Evolutionary conservation across 495 filamentous ascomycete genomes (phyloP), one percentile per base, ranked within the genome.

Genomic region (Aspergillus sclerotioniger): DNA sequence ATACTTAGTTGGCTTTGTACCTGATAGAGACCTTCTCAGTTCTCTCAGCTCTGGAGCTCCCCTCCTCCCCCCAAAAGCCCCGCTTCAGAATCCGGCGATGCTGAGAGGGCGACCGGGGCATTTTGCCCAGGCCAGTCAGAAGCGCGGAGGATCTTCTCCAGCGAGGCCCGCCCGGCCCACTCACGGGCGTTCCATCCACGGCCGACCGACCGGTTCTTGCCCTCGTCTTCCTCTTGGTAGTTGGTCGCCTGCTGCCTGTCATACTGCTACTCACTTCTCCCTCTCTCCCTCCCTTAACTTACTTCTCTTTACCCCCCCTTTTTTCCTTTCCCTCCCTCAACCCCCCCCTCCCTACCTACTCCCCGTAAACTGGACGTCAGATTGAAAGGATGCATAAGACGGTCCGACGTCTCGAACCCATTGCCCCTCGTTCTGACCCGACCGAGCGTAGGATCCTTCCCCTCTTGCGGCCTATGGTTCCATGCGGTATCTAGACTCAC

Each of bases 61-160:
- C 5, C n/a, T 41, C 37, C 12, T 41, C 15, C 6, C 21, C 8
- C 17, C 39, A 45, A 54, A 44, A 29, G 52, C 39, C 52, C 52
- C 52, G 52, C 52, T 43, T 39, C 52, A 39, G 21, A 10, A 41
- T 53, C 33, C 51, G 17, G 43, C 19, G 31, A 53, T 29, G 41
- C 43, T 56, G 49, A 52, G 46, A 51, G 46, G 57, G 53, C 45
- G 51, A 43, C 51, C 55, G 44, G 54, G 39, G 44, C 50, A 51
- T 59, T 54, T 54, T 44, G 56, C 44, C 44, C 43, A 60, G 56
- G 58, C 60, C 55, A 66, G 56, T 60, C 56, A 64, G 45, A 53
- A 60, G 47, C 61, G 57, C 59, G 59, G 64, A 67, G 61, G 61
- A 67, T 67, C 61, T 61, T 62, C 61, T 35, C 49, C 56, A 56